These are phyloP conservation scores for Dioscorea dumetorum DNA, from an alignment of 106 monocot genomes.

Conservation along the genomic window DNA sequence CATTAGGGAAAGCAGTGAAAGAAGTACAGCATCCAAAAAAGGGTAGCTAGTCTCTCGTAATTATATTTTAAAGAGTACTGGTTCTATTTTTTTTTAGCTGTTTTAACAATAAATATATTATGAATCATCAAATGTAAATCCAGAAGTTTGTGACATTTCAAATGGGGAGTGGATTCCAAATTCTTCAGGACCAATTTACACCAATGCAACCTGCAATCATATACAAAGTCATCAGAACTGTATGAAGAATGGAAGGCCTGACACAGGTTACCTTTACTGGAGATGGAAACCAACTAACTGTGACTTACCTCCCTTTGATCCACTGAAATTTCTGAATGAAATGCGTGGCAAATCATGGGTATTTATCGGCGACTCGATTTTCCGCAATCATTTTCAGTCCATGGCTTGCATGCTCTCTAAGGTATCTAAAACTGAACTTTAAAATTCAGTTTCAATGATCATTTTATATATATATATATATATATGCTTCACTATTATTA, in stretches of 20 bases:
- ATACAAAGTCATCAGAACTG: constrained; percentile 69
- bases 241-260: constrained; percentile 63
- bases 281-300: constrained; percentile 65
- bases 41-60: too few relatives aligned
- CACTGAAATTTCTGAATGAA: constrained; percentile 38
- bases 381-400: constrained; percentile 64
- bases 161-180: constrained; percentile 50
- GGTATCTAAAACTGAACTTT: constrained; percentile 17
- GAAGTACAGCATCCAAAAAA: too few relatives aligned
- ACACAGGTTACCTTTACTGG: constrained; percentile 59
- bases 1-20: too few relatives aligned
- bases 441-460: neutral
- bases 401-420: constrained; percentile 58
- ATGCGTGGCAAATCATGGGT: constrained; percentile 60
- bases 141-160: constrained; percentile 55
- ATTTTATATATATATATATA: neutral
- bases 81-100: too few relatives aligned
- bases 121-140: neutral
- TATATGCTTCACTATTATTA: neutral
- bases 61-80: too few relatives aligned
- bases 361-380: constrained; percentile 69
- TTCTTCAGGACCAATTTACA: constrained; percentile 56
- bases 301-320: constrained; percentile 38
- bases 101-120: too few relatives aligned
- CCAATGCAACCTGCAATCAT: constrained; percentile 41